Evolutionary conservation across 306 rosid species (phyloP).

Genomic region (Prunus campanulata): DNA sequence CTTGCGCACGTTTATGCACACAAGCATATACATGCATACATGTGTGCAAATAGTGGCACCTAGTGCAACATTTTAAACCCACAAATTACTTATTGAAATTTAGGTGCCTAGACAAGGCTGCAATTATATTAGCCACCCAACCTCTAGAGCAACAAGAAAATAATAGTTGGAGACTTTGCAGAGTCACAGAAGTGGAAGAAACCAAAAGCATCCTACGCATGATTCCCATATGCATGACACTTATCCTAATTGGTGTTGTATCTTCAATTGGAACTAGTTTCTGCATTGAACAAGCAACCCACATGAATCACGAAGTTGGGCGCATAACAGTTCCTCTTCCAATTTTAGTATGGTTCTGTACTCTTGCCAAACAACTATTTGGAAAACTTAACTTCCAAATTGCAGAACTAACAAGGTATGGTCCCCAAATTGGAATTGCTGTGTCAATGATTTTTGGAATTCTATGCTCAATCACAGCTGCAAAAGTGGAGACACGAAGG

Average conservation of each 20-base stretch:
- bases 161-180: slow-evolving; percentile 31
- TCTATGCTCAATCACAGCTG: slow-evolving; percentile 34
- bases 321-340: slow-evolving; percentile 22
- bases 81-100: neutral
- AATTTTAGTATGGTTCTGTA: slow-evolving; percentile 8
- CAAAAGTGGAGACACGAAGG: slow-evolving; percentile 29
- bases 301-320: slow-evolving; percentile 28
- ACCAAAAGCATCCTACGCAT: slow-evolving; percentile 14
- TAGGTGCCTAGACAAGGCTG: slow-evolving; percentile 41
- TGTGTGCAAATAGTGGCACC: too few species aligned
- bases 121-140: slow-evolving; percentile 6
- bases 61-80: too few species aligned
- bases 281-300: slow-evolving; percentile 25
- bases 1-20: too few species aligned
- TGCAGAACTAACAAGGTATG: neutral
- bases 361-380: neutral
- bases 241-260: slow-evolving; percentile 18
- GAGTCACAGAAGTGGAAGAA: slow-evolving; percentile 34
- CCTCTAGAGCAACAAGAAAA: slow-evolving; percentile 8
- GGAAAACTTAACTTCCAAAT: neutral
- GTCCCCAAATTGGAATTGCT: slow-evolving; percentile 13
- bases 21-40: too few species aligned
- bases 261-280: slow-evolving; percentile 21
- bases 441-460: slow-evolving; percentile 20
- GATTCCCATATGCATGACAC: slow-evolving; percentile 21